Base-by-base conservation (phyloP, 2,329 filamentous ascomycete species). In the Microcyclospora pomicola region DNA sequence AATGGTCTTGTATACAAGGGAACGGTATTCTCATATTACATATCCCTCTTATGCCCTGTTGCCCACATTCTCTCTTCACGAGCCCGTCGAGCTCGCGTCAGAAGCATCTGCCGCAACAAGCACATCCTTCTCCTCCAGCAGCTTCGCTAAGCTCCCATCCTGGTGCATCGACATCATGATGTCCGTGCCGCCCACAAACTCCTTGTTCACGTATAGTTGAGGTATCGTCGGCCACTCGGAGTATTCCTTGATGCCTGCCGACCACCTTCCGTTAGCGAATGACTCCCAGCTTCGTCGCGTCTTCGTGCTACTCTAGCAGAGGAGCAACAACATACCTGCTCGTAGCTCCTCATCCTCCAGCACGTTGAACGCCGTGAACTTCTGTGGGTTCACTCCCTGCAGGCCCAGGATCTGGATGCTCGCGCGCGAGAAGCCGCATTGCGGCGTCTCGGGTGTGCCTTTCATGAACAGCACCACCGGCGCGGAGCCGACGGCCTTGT, bases 401-500 rank as follows among this genome's bases (percentile, higher is more conserved):
- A 95, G 65, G 41, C 88, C 85, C 46, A 98, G 71, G 53, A 98
- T 87, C 69, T 96, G 87, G 59, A 98, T 93, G 59, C 75, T 85
- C 38, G 88, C 88, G 52, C 87, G 77, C 42, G 88, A 96, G 71
- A 95, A 98, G 33, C 91, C 91, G 64, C 91, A 98, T 63, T 95
- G 87, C 14, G 91, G 91, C 43, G 77, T 84, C 66, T 95, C 87
- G 41, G 91, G 91, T 1, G 91, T 96, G 42, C 91, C 91, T 69
- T 98, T 98, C 91, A 98, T 98, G 71, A 98, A 98, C 40, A 98
- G 72, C 1, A 98, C 91, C 0, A 98, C 88, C 2, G 88, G 88
- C 0, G 87, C 82, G 1, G 86, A 87, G 15, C 67, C 70, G 12
- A 98, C 80, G 27, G 88, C 88, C 60, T 86, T 84, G 62, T 95